Evolutionary conservation across 1,284 basidiomycete genomes (phyloP), one percentile per base, ranked within the genome.

Genomic region (Cutaneotrichosporon mucoides): DNA sequence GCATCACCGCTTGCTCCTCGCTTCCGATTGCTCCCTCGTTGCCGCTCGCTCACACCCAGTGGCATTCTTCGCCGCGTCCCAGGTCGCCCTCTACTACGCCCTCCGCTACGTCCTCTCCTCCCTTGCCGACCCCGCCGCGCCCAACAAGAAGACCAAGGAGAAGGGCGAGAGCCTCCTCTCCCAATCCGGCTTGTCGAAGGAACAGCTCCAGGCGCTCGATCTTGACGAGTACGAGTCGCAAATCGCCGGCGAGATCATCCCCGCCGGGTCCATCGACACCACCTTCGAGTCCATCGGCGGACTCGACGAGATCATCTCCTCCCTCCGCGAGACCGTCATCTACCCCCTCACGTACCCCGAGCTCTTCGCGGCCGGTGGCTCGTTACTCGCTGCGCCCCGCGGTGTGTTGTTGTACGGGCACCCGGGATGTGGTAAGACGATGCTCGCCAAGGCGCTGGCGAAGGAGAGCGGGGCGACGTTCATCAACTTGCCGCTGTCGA

Each of bases 401-500:
- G 83, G 83, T 15, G 90, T 93, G 6, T 82, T 94, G 7, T 83
- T 94, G 8, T 92, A 88, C 69, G 92, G 91, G 4, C 94, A 93
- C 52, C 92, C 92, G 1, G 92, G 92, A 6, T 94, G 92, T 65
- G 92, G 92, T 24, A 95, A 95, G 80, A 94, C 92, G 1, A 92
- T 95, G 90, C 83, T 95, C 36, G 94, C 94, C 2, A 92, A 93
- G 72, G 94, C 94, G 5, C 83, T 98, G 6, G 94, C 94, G 5
- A 92, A 96, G 75, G 95, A 99, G 81, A 92, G 89, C 12, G 90
- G 92, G 33, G 96, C 96, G 16, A 96, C 93, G 0, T 99, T 99
- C 74, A 92, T 94, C 81, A 92, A 93, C 78, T 87, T 93, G 62
- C 86, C 89, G 4, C 75, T 83, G 12, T 82, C 81, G 8, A 82